Base-by-base conservation (phyloP, 2,329 filamentous ascomycete species). In the Xenoacremonium recifei region DNA sequence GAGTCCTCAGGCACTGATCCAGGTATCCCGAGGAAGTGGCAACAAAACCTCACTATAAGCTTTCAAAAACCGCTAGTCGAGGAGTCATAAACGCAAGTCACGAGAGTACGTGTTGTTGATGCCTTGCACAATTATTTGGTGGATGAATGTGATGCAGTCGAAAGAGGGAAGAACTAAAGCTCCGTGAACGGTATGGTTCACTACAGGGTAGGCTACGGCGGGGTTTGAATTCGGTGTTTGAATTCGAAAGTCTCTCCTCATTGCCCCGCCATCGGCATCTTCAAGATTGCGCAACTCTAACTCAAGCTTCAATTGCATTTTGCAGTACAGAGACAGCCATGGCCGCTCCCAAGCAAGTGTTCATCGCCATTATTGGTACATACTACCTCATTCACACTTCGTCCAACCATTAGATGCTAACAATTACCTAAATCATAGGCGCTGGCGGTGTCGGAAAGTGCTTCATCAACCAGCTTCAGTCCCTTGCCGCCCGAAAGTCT, bases 391-490 rank as follows among this genome's bases (percentile, higher is more conserved):
- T 19, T 10, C 16, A 17, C 30, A 4, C 35, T 4, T 17, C 3
- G 2, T 13, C 21, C n/a, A 10, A 13, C 19, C 19, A 15, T 30
- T 25, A 29, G 37, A 31, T 25, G 25, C 49, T 58, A 49, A 61
- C 36, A 15, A 30, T 20, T 42, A 25, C 10, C 21, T 15, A n/a
- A 39, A 42, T 12, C 55, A 51, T 60, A 95, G 91, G 93, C 61
- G 87, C 87, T 57, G 93, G 93, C 55, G 92, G 92, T 51, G 93
- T 97, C 48, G 93, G 93, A 60, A 91, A 91, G 68, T 82, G 82
- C 70, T 96, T 97, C 75, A 80, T 97, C 50, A 75, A 76, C 54
- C 93, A 97, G 69, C 82, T 97, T 44, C 74, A 85, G 51, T 63
- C 71, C 47, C 78, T 93, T 46, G 75, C 80, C 37, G 72, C 77